Conservation (phyloP, 768 basidiomycete genomes). For the Nidularia pulvinata region DNA sequence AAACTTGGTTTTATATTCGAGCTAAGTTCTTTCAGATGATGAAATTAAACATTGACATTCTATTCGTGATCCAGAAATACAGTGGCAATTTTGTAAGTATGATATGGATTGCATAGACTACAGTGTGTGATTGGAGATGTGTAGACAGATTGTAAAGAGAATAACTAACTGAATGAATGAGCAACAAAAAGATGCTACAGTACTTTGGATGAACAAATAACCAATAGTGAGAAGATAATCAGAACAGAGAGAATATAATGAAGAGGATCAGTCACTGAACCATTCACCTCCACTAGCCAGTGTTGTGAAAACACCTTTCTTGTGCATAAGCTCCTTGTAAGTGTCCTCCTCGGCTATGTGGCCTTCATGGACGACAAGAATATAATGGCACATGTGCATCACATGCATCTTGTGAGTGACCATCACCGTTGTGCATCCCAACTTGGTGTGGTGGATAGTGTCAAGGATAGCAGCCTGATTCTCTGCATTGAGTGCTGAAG, state of each 20-base stretch:
- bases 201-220: background rate
- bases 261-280: conserved; percentile 19
- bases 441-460: conserved; percentile 63
- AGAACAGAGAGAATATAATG: conserved; percentile 29
- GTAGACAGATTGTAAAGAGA: background rate
- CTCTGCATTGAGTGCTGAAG: conserved; percentile 89
- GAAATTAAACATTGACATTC: too few relatives aligned
- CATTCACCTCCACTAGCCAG: conserved; percentile 79
- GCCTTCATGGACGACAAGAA: conserved; percentile 82
- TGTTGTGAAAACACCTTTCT: conserved; percentile 73
- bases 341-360: conserved; percentile 75
- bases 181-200: background rate
- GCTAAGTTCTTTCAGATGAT: too few relatives aligned
- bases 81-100: background rate
- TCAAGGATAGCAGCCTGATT: conserved; percentile 86
- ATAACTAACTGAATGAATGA: background rate
- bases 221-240: background rate
- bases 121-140: background rate
- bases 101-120: background rate
- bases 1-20: too few relatives aligned
- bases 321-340: conserved; percentile 69
- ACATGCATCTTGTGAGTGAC: conserved; percentile 91
- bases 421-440: conserved; percentile 84
- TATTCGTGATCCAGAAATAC: background rate
- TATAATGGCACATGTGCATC: conserved; percentile 92